Evolutionary conservation across 176 grass and related monocot genomes (phyloP).

Genomic region (Rhynchospora pubera): DNA sequence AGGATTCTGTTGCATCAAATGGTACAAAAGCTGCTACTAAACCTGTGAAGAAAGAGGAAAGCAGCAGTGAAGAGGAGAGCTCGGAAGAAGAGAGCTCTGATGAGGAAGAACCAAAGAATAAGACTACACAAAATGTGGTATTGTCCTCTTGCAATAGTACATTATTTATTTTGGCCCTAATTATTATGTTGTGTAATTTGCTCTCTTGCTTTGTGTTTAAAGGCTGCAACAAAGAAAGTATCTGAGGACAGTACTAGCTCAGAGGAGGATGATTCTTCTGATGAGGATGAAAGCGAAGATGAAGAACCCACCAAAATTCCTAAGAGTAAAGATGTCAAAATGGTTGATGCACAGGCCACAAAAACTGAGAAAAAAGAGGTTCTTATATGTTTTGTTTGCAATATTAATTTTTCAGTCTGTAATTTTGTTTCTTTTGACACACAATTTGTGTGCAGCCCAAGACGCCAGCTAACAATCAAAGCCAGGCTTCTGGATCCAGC

Average conservation of each 20-base stretch:
- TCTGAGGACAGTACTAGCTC: slow-evolving; percentile 25
- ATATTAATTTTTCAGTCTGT: neutral
- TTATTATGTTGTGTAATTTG: neutral
- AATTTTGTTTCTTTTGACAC: neutral
- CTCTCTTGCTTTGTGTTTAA: neutral
- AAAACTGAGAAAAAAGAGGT: slow-evolving; percentile 47
- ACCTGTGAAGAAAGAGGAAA: slow-evolving; percentile 30
- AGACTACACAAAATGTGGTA: slow-evolving; percentile 28
- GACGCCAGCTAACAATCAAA: slow-evolving; percentile 45
- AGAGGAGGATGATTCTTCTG: slow-evolving; percentile 33
- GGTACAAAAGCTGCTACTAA: slow-evolving; percentile 21
- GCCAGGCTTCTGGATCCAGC: slow-evolving; percentile 26
- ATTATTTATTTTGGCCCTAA: too few species aligned
- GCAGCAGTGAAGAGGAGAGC: slow-evolving; percentile 50
- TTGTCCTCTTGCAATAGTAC: neutral
- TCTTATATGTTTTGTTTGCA: neutral
- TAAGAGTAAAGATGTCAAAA: slow-evolving; percentile 35
- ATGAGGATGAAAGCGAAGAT: slow-evolving; percentile 39
- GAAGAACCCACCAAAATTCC: slow-evolving; percentile 31
- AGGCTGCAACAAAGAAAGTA: slow-evolving; percentile 16
- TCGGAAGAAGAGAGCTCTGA: slow-evolving; percentile 52
- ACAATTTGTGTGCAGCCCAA: slow-evolving; percentile 39
- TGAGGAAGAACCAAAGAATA: slow-evolving; percentile 33
- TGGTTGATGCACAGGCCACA: slow-evolving; percentile 29
- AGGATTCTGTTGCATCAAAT: slow-evolving; percentile 16